phyloP scores from a whole-genome alignment of 768 basidiomycete genomes.

The Chalciporus pseudorubinellus region DNA sequence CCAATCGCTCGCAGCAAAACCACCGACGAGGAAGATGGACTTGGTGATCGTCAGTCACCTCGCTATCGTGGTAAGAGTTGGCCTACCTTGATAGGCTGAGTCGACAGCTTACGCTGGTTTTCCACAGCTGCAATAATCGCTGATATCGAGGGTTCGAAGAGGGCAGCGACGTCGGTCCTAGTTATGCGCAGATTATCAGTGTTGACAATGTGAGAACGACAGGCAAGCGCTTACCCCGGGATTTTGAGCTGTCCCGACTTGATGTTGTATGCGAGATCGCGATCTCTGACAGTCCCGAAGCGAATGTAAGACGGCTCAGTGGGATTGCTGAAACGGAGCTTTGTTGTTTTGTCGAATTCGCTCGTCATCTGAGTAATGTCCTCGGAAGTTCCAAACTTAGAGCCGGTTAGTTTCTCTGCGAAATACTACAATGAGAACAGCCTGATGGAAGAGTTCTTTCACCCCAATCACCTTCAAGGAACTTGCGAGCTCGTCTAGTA shows the following conservation, averaged over 20 bases:
- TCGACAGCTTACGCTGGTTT: constrained; percentile 19
- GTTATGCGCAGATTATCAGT: neutral
- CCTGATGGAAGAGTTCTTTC: no score
- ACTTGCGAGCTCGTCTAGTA: constrained; percentile 40
- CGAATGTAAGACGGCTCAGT: constrained; percentile 44
- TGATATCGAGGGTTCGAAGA: constrained; percentile 28
- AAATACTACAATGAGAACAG: neutral
- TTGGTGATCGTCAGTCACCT: constrained; percentile 13
- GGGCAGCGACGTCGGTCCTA: constrained; percentile 29
- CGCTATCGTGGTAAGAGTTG: neutral
- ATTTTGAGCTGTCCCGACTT: constrained; percentile 48
- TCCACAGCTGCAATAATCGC: constrained; percentile 26
- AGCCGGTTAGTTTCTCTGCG: constrained; percentile 40
- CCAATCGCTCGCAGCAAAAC: constrained; percentile 45
- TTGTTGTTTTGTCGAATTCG: constrained; percentile 48
- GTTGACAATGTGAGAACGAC: no score
- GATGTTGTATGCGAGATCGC: constrained; percentile 40
- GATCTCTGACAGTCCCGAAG: constrained; percentile 45
- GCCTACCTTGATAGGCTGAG: constrained; percentile 26
- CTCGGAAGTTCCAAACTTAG: constrained; percentile 37
- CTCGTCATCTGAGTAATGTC: constrained; percentile 42
- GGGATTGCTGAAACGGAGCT: constrained; percentile 41
- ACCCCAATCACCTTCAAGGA: constrained; percentile 36
- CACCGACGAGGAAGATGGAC: constrained; percentile 44
- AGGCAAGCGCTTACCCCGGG: constrained; percentile 22